Evolutionary conservation across 2,329 filamentous ascomycete genomes (phyloP), one percentile per base, ranked within the genome.

Genomic region (Trichoderma brevicompactum): DNA sequence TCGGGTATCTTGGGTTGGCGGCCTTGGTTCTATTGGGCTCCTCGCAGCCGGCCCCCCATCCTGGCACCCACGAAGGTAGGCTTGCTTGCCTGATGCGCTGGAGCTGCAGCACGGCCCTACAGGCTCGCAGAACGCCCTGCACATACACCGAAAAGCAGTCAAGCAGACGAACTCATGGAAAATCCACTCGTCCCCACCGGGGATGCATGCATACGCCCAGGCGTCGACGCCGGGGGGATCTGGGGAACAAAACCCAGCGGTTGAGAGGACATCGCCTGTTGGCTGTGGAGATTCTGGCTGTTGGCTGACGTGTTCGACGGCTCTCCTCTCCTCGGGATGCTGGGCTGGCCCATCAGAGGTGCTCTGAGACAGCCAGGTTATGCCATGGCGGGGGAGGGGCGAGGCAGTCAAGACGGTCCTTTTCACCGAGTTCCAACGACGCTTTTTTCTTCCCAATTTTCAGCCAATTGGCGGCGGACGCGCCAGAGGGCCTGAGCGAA

Each of bases 371-470:
- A 52, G 48, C 28, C 48, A n/a, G 34, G 17, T 9, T 28, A 41
- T 23, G 48, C 23, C n/a, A 66, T 62, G 34, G 66, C 66, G 66
- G 66, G 66, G 66, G 66, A 67, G 66, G 65, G 66, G 65, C 65
- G 61, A 66, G 17, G 13, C 50, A 28, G 32, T 54, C 49, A 23
- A 23, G 59, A 41, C 59, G 15, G 32, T 61, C 53, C 12, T 56
- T 64, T 49, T 44, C 62, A 65, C 53, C 46, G 46, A 56, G 19
- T 53, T 54, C 60, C 49, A 66, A 54, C 44, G 38, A 41, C 40
- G 19, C n/a, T 8, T 34, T 19, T 46, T 15, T 56, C 9, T 40
- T 17, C 12, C 23, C 15, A 23, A 43, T 54, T 61, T 48, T 55
- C 32, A 56, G 9, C 65, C 65, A 66, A 64, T 66, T 19, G 53